A percentile compares a stretch with the other conserved stretches of the same genome.
phyloP scores from a whole-genome alignment of 768 basidiomycete species.

The Suillus brevipes region DNA sequence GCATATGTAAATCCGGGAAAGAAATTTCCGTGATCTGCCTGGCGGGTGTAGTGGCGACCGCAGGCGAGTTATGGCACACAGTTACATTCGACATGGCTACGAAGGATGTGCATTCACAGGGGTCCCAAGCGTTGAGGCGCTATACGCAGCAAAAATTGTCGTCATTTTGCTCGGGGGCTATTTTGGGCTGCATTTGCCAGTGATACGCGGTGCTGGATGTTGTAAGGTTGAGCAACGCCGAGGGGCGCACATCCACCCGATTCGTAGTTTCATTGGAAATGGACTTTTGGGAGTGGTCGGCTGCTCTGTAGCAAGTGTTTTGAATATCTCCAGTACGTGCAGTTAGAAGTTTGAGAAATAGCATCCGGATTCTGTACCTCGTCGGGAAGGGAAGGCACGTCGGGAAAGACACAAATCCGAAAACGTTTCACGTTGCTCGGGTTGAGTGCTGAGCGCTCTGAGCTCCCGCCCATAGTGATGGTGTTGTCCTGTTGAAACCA shows the following conservation, averaged over 20 bases:
- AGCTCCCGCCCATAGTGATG: not conserved
- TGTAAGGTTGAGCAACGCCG: not conserved
- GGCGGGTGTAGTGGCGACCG: not conserved
- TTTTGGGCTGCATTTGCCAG: not conserved
- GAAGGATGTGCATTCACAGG: not conserved
- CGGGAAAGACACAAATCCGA: not conserved
- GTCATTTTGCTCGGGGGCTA: not conserved
- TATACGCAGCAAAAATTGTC: conserved; percentile 2
- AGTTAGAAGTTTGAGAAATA: not conserved
- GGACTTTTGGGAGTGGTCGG: not conserved
- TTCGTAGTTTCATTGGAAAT: not conserved
- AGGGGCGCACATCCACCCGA: too few relatives aligned
- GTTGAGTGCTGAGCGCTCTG: not conserved
- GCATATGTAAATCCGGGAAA: not conserved
- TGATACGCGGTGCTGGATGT: not conserved
- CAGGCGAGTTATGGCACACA: not conserved
- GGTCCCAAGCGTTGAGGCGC: not conserved
- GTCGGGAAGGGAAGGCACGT: not conserved
- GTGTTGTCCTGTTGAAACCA: not conserved
- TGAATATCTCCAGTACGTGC: too few relatives aligned
- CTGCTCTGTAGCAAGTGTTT: not conserved
- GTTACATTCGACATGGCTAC: conserved; percentile 1
- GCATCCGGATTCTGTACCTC: not conserved
- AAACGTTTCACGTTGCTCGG: not conserved
- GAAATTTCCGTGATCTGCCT: not conserved